Base-by-base conservation (phyloP, 2,329 filamentous ascomycete genomes). In the Trichophyton benhamiae region DNA sequence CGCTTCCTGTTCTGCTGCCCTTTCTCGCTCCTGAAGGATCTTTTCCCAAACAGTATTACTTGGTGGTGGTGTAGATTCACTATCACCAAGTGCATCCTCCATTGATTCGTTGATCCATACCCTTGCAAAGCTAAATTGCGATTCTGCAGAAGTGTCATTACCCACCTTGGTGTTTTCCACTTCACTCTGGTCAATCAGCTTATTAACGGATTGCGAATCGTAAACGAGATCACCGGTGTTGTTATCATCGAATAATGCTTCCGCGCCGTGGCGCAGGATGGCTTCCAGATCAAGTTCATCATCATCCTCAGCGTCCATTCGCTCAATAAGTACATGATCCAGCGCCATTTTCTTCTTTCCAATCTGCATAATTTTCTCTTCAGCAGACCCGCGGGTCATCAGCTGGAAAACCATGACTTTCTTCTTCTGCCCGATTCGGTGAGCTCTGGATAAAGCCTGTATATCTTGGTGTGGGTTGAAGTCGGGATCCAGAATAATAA, bases 381-480 rank as follows among this genome's bases (percentile, higher is more conserved):
- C 94, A 0, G 88, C 90, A 30, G 87, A 92, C 46, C 87, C 83
- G 63, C 91, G 87, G 1, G 91, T 97, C 79, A 96, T 90, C 0
- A 99, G 77, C 71, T 97, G 92, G 69, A 97, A 96, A 66, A 95
- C 95, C 1, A 99, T 80, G 0, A 99, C 94, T 68, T 95, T 96
- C 66, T 94, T 91, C 73, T 91, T 90, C 74, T 99, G 95, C 0
- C 95, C 95, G 65, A 99, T 97, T 27, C 94, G 87, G 74, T 99
- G 94, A 17, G 92, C 94, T 66, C 95, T 86, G 33, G 92, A 95
- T 33, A 99, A 80, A 0, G 94, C 94, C 72, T 99, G 94, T 46
- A 99, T 88, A 69, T 99, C 95, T 74, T 99, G 94, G 70, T 99
- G 94, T 0, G 94, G 94, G 64, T 99, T 99, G 78, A 95, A 97